These are phyloP conservation scores for Botrytis hyacinthi DNA, from an alignment of 2,329 filamentous ascomycete species.

Conservation along the genomic window DNA sequence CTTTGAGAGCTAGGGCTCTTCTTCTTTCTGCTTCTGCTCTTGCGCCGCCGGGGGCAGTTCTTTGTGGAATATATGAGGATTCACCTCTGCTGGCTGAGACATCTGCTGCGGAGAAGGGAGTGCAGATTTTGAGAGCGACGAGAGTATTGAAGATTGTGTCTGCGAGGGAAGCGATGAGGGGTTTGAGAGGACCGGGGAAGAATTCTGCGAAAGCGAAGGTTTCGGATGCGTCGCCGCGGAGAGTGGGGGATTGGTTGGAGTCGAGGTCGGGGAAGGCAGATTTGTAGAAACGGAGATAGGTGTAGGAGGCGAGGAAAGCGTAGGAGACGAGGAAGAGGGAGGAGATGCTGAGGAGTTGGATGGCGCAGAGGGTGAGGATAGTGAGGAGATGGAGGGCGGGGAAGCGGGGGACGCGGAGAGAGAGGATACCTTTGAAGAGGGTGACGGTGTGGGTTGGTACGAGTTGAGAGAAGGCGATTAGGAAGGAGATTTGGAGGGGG, in stretches of 20 bases:
- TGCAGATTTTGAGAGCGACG: conserved; percentile 74
- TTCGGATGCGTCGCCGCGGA: conserved; percentile 90
- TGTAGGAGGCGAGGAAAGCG: conserved; percentile 87
- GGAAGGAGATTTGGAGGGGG: conserved; percentile 85
- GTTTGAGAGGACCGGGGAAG: conserved; percentile 83
- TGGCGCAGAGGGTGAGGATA: conserved; percentile 65
- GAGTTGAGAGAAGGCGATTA: conserved; percentile 96
- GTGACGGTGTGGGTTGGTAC: conserved; percentile 96
- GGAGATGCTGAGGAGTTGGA: conserved; percentile 62
- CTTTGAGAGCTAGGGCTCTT: conserved; percentile 83
- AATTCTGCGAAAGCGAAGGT: conserved; percentile 96
- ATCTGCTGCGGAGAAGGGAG: conserved; percentile 80
- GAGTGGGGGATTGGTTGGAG: conserved; percentile 55
- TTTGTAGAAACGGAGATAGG: conserved; percentile 95
- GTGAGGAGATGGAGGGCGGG: conserved; percentile 72
- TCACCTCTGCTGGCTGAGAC: conserved; percentile 72
- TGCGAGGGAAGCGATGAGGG: conserved; percentile 70
- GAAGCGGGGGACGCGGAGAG: conserved; percentile 76
- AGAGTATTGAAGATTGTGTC: conserved; percentile 72
- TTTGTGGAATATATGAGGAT: conserved; percentile 39
- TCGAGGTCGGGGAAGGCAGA: conserved; percentile 67
- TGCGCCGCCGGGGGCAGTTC: conserved; percentile 60
- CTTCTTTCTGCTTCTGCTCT: conserved; percentile 90
- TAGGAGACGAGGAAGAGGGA: conserved; percentile 76
- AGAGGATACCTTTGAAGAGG: conserved; percentile 82